Conservation (phyloP, 1,139 yeast species). For the Blastobotrys petasosporus region DNA sequence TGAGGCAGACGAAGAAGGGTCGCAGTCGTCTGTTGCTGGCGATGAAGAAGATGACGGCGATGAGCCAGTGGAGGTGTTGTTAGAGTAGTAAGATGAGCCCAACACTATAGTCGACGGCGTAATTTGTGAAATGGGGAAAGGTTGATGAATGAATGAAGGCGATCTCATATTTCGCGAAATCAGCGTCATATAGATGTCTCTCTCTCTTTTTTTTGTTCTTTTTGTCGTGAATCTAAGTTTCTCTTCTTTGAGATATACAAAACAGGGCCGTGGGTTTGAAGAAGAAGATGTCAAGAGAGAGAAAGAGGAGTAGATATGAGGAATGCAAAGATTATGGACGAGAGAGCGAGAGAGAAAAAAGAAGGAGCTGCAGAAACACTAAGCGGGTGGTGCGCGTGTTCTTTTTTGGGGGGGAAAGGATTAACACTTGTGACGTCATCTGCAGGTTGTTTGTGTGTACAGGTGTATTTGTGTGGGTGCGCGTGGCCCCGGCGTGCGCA, state of each 20-base stretch:
- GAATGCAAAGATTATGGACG: neutral
- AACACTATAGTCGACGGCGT: slow-evolving; percentile 25
- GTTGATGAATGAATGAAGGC: slow-evolving; percentile 13
- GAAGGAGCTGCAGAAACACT: neutral
- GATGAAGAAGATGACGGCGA: no score
- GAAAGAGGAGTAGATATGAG: neutral
- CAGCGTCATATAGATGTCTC: neutral
- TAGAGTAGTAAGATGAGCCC: slow-evolving; percentile 18
- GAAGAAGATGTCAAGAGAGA: neutral
- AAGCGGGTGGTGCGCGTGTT: no score
- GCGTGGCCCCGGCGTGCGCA: no score
- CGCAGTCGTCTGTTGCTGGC: no score
- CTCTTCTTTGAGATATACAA: neutral
- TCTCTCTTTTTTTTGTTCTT: neutral
- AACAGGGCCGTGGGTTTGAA: neutral
- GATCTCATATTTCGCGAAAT: slow-evolving; percentile 10
- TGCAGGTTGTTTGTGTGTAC: no score
- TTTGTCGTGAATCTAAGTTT: neutral
- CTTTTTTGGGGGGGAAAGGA: no score
- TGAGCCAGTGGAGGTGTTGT: neutral
- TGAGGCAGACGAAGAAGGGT: no score
- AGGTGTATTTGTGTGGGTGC: no score
- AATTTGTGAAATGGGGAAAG: slow-evolving; percentile 24
- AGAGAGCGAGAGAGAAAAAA: neutral
- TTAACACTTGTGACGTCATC: no score